Percentiles rank a stretch among this genome's conserved stretches.
Conservation (phyloP, 306 rosid species). For the Casuarina cunninghamiana region DNA sequence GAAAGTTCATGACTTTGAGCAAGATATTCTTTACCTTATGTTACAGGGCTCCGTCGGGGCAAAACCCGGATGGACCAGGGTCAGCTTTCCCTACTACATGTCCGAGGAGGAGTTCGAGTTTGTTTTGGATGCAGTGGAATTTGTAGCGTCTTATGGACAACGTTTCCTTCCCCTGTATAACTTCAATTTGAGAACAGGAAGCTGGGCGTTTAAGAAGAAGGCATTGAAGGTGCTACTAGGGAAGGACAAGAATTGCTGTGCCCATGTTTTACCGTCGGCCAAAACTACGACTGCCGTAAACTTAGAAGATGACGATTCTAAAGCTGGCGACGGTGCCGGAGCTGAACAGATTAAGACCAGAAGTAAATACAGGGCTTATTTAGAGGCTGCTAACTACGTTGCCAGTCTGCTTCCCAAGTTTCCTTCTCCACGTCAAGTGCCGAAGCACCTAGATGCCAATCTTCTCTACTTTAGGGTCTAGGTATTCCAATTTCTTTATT, state of each 20-base stretch:
- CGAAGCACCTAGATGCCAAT: conserved; percentile 39
- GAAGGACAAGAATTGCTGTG: conserved; percentile 31
- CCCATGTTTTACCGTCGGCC: conserved; percentile 15
- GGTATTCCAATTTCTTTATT: not conserved
- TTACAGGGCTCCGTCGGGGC: conserved; percentile 67
- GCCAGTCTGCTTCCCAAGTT: conserved; percentile 60
- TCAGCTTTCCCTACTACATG: conserved; percentile 87
- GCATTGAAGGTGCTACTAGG: conserved; percentile 36
- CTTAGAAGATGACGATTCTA: not conserved
- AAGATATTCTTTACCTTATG: not conserved
- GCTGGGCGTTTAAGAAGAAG: conserved; percentile 56
- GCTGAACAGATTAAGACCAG: conserved; percentile 25
- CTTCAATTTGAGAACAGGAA: conserved; percentile 58
- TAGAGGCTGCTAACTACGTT: conserved; percentile 48
- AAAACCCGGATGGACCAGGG: conserved; percentile 89
- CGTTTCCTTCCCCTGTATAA: conserved; percentile 62
- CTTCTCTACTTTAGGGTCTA: conserved; percentile 52
- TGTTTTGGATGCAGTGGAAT: conserved; percentile 66
- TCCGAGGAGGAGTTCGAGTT: conserved; percentile 70
- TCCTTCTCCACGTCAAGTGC: conserved; percentile 48
- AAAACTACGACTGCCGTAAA: conserved; percentile 10
- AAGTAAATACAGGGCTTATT: conserved; percentile 29
- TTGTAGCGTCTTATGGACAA: conserved; percentile 75
- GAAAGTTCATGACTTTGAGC: not conserved
- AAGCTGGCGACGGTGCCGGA: conserved; percentile 1